These are phyloP conservation scores for Penicillium hordei DNA, from an alignment of 2,329 filamentous ascomycete genomes.

Conservation along the genomic window DNA sequence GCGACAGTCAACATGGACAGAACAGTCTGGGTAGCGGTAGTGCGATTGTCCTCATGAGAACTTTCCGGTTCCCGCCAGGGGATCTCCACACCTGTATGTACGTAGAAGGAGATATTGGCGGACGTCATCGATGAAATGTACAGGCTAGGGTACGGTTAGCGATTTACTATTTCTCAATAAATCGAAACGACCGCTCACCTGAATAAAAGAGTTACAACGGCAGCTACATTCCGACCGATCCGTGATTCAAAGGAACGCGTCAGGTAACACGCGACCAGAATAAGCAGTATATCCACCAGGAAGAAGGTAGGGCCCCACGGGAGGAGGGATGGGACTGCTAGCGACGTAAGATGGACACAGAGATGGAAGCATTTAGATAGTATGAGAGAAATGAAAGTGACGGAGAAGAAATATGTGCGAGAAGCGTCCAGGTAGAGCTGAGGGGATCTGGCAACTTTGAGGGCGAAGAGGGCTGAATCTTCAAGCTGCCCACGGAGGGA, in stretches of 20 bases:
- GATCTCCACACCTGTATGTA: conserved; percentile 24
- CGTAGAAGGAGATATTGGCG: conserved; percentile 24
- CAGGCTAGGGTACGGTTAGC: conserved; percentile 10
- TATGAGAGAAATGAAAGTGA: conserved; percentile 15
- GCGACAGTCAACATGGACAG: conserved; percentile 17
- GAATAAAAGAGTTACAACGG: conserved; percentile 6
- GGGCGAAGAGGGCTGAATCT: conserved; percentile 1
- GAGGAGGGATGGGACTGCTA: conserved; percentile 5
- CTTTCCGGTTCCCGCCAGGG: conserved; percentile 21
- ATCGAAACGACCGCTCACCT: conserved; percentile 2
- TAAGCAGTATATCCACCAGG: conserved; percentile 13
- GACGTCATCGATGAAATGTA: conserved; percentile 16
- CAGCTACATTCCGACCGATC: conserved; percentile 6
- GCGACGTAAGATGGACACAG: conserved; percentile 4
- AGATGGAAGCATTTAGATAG: conserved; percentile 17
- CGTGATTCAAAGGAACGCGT: conserved; percentile 12
- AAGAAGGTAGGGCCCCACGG: conserved; percentile 18
- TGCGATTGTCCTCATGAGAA: conserved; percentile 12
- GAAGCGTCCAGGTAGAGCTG: conserved; percentile 10
- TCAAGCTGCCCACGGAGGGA: neutral
- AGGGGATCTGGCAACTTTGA: conserved; percentile 11
- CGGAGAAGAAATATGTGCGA: conserved; percentile 14
- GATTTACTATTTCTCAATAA: neutral
- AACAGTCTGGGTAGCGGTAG: conserved; percentile 7
- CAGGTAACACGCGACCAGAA: conserved; percentile 14